phyloP scores from a whole-genome alignment of 2,329 filamentous ascomycete genomes.

The Colletotrichum sp. region DNA sequence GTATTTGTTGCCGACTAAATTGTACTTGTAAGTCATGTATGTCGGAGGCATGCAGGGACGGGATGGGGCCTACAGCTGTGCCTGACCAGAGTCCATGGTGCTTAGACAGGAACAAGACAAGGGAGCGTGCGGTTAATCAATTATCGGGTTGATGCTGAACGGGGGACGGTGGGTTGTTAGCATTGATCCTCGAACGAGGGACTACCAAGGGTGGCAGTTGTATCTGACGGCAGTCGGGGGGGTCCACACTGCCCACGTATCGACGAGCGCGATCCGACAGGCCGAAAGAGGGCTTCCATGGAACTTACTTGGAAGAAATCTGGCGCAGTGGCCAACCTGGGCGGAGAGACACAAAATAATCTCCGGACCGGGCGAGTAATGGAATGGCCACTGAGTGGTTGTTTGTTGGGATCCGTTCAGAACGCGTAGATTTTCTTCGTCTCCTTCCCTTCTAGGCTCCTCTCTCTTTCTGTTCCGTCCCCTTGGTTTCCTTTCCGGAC shows the following conservation, averaged over 20 bases:
- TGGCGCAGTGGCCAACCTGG: conserved; percentile 34
- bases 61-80: conserved; percentile 54
- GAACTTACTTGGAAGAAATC: conserved; percentile 47
- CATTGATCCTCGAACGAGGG: conserved; percentile 36
- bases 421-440: conserved; percentile 36
- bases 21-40: conserved; percentile 41
- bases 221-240: conserved; percentile 27
- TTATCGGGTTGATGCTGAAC: conserved; percentile 40
- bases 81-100: conserved; percentile 58
- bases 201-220: conserved; percentile 30
- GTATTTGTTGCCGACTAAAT: conserved; percentile 52
- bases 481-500: neutral
- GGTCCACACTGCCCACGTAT: conserved; percentile 34
- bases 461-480: neutral
- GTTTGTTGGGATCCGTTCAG: conserved; percentile 30
- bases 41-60: conserved; percentile 22
- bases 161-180: conserved; percentile 39
- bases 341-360: conserved; percentile 29
- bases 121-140: conserved; percentile 41
- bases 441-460: neutral
- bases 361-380: conserved; percentile 30
- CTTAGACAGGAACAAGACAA: conserved; percentile 34
- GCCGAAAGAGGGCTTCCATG: conserved; percentile 31
- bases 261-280: conserved; percentile 41
- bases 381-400: conserved; percentile 22